Evolutionary conservation across 331 rosid genomes (phyloP).

Genomic region (Cydonia oblonga): DNA sequence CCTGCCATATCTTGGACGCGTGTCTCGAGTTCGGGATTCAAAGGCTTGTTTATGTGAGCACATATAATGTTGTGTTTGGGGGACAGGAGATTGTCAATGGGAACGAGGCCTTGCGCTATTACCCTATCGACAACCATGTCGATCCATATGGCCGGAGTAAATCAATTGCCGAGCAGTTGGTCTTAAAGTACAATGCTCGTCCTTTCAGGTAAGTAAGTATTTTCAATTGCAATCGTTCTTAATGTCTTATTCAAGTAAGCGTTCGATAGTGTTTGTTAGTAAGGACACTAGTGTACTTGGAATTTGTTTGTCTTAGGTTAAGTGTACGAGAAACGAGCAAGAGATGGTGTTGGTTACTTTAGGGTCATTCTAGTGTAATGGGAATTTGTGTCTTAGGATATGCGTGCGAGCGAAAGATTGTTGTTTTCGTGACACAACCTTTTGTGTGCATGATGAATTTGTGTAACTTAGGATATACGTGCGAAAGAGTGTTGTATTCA

Average conservation of each 20-base stretch:
- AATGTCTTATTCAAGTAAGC: background rate
- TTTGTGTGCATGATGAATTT: background rate
- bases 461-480: background rate
- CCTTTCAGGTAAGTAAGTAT: constrained; percentile 37
- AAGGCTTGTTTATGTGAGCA: constrained; percentile 83
- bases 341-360: background rate
- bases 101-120: constrained; percentile 62
- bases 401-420: background rate
- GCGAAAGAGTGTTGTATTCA: background rate
- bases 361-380: background rate
- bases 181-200: constrained; percentile 69
- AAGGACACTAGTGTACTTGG: background rate
- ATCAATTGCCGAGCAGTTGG: constrained; percentile 88
- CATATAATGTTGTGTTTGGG: constrained; percentile 75
- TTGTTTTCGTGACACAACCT: background rate
- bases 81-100: constrained; percentile 70
- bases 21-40: constrained; percentile 50
- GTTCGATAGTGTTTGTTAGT: background rate
- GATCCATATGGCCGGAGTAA: constrained; percentile 81
- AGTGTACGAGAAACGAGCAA: background rate
- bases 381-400: background rate
- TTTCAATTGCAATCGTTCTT: background rate
- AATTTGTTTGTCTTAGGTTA: background rate
- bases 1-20: constrained; percentile 65
- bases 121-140: constrained; percentile 61